phyloP scores from a whole-genome alignment of 352 stramenopile species.

The Phytophthora constricta region DNA sequence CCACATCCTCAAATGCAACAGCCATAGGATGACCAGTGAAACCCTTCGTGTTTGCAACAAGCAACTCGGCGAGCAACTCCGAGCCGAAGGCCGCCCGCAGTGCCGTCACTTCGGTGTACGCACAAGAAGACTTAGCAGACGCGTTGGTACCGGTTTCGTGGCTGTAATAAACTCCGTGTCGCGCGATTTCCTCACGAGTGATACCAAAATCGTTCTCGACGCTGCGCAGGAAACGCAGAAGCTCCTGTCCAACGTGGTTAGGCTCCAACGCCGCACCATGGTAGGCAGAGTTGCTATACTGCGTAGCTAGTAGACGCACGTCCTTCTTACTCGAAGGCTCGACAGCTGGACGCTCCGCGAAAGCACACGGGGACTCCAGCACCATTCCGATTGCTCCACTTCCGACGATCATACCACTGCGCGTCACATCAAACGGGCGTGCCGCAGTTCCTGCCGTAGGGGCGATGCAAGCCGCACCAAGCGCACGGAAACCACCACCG shows the following conservation, averaged over 20 bases:
- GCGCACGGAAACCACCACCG: constrained; percentile 93
- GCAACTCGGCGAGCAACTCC: constrained; percentile 70
- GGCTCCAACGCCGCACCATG: constrained; percentile 95
- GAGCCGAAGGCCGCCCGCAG: constrained; percentile 74
- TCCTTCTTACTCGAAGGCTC: constrained; percentile 9
- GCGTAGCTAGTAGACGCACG: constrained; percentile 91
- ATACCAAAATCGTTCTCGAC: constrained; percentile 94
- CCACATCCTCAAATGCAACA: constrained; percentile 96
- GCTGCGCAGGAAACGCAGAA: constrained; percentile 89
- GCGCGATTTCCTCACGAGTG: constrained; percentile 89
- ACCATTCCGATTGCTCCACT: constrained; percentile 89
- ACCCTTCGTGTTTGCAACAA: constrained; percentile 94
- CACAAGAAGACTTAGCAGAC: constrained; percentile 91
- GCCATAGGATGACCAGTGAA: constrained; percentile 97
- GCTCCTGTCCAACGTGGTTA: constrained; percentile 93
- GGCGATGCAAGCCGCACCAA: constrained; percentile 93
- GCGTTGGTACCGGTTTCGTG: constrained; percentile 98
- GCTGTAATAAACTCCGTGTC: constrained; percentile 96
- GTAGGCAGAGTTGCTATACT: constrained; percentile 96
- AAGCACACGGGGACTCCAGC: constrained; percentile 62
- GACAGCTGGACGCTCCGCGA: constrained; percentile 19
- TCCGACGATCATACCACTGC: constrained; percentile 95
- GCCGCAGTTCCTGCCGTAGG: constrained; percentile 78
- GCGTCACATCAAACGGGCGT: constrained; percentile 92
- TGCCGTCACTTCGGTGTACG: constrained; percentile 92